These are phyloP conservation scores for Stereocaulon alpinum DNA, from an alignment of 495 filamentous ascomycete genomes.

Conservation along the genomic window DNA sequence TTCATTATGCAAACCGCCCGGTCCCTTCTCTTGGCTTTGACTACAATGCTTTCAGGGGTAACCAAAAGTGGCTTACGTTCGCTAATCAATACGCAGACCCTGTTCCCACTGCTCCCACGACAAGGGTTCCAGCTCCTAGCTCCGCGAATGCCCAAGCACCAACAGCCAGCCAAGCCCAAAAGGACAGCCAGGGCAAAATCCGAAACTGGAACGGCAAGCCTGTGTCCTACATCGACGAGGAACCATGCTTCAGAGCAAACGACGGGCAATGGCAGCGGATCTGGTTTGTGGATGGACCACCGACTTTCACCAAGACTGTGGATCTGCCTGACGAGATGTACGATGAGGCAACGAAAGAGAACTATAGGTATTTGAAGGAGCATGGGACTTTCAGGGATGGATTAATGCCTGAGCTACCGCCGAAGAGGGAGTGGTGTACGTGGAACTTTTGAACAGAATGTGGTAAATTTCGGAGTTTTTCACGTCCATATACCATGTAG, in stretches of 20 bases:
- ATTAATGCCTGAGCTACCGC: constrained; percentile 58
- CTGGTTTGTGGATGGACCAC: constrained; percentile 63
- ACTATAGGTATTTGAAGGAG: constrained; percentile 48
- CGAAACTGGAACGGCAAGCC: constrained; percentile 45
- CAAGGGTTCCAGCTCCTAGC: background rate
- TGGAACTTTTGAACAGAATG: constrained; percentile 49
- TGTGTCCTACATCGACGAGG: constrained; percentile 41
- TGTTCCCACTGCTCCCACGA: background rate
- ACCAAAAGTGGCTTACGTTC: no score
- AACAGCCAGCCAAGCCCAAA: background rate
- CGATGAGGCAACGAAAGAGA: constrained; percentile 40
- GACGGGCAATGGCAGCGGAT: constrained; percentile 46
- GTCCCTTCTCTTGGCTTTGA: constrained; percentile 4
- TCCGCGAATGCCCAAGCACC: background rate
- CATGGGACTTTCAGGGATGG: constrained; percentile 54
- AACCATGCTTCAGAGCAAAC: constrained; percentile 39
- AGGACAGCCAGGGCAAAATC: constrained; percentile 22
- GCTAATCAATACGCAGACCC: background rate
- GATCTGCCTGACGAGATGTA: constrained; percentile 38
- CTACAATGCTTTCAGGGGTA: background rate
- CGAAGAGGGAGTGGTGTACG: constrained; percentile 59
- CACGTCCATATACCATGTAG: background rate
- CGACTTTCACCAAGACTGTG: constrained; percentile 42
- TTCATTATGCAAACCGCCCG: background rate
- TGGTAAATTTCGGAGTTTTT: background rate